These are phyloP conservation scores for Agrostemma githago DNA, from an alignment of 148 eudicot genomes.

Conservation along the genomic window DNA sequence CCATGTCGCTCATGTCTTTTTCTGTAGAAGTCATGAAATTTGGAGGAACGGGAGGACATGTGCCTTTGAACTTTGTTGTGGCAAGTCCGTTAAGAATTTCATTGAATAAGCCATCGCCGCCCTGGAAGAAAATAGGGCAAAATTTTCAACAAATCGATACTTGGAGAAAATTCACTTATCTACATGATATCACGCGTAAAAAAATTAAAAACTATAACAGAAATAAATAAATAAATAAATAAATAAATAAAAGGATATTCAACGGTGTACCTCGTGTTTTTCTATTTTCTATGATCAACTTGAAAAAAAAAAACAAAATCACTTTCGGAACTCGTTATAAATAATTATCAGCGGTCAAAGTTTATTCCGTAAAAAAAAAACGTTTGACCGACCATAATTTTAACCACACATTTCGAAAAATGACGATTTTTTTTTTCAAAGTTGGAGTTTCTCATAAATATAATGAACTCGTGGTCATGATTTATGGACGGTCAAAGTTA, in stretches of 20 bases:
- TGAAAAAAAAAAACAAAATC: no score
- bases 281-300: no score
- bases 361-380: no score
- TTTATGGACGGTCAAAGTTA: no score
- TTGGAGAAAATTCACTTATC: neutral
- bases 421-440: no score
- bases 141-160: neutral
- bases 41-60: conserved; percentile 68
- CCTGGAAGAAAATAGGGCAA: conserved; percentile 41
- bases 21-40: conserved; percentile 39
- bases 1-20: conserved; percentile 26
- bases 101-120: conserved; percentile 95
- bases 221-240: no score
- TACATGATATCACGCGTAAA: neutral
- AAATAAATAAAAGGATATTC: neutral
- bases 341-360: no score
- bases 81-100: conserved; percentile 88
- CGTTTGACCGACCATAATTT: no score
- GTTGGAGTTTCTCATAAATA: no score
- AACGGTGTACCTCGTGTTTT: neutral
- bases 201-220: neutral
- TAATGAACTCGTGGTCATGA: no score
- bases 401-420: no score
- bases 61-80: conserved; percentile 68
- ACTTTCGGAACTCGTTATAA: no score